Evolutionary conservation across 805 yeast species (phyloP), one percentile per base, ranked within the genome.

Genomic region (Metschnikowia shivogae): DNA sequence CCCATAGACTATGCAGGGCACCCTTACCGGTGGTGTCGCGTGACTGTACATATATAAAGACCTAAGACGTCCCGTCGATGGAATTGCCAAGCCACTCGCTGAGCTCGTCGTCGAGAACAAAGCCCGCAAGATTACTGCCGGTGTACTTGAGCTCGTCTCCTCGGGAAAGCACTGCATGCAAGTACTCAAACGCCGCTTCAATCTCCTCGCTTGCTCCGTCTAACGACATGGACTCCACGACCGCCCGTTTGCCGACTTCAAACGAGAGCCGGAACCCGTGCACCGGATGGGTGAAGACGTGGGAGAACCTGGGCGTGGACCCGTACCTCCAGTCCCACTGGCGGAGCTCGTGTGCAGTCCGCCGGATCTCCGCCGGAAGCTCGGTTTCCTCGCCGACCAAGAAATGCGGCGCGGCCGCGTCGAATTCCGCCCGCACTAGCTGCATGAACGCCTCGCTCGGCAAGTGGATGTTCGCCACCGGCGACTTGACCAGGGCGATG

Each of bases 301-400:
- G 80, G 34, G 74, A 70, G 60, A 92, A 93, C 47, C 70, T 73
- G 0, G 97, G 97, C 0, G 96, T 84, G 17, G 74, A 69, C 1
- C 89, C 90, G 61, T 67, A 89, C 31, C 68, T 77, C 96, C 96
- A 90, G 1, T 77, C 68, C 86, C 93, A 84, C 17, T 72, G 62
- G 35, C 66, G 57, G 14, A 88, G 64, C 24, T 72, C 73, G 0
- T 63, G 46, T 28, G 72, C 70, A 0, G 68, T 65, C 3, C 68
- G 55, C 2, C 44, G 26, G 0, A 85, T 67, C 28, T 78, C 80
- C 0, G 53, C 59, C 24, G 58, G 75, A 42, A 50, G 63, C 8
- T 58, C 54, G 2, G 68, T 65, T 1, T 53, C 47, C 1, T 57
- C 59, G 26, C 57, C 64, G 5, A 67, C 57, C 1, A 39, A 45